phyloP scores from a whole-genome alignment of 2,329 filamentous ascomycete genomes.

The Sclerotinia minor region DNA sequence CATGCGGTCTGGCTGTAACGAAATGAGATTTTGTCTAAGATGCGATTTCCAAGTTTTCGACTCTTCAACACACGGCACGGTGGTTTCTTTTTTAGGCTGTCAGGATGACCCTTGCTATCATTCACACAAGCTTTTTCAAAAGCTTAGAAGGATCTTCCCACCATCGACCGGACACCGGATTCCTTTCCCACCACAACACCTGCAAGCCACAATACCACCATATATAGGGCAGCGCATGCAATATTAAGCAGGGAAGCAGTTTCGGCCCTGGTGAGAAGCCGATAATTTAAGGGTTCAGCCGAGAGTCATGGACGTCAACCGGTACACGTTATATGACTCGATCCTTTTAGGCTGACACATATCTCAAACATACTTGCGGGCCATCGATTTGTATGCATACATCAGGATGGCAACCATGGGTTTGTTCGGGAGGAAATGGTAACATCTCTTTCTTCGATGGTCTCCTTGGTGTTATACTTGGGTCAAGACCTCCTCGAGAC shows the following conservation, averaged over 20 bases:
- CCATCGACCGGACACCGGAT: not conserved
- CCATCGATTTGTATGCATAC: not conserved
- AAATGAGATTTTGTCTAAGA: not conserved
- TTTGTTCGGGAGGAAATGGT: not conserved
- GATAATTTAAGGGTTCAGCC: not conserved
- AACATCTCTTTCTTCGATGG: not conserved
- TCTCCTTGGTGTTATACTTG: not conserved
- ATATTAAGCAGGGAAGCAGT: not conserved
- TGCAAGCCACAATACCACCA: conserved; percentile 17
- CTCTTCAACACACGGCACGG: not conserved
- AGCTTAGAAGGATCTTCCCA: not conserved
- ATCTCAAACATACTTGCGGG: not conserved
- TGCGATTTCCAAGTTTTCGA: not conserved
- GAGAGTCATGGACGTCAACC: not conserved
- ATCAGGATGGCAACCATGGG: not conserved
- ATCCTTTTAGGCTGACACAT: not conserved
- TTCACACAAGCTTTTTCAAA: not conserved
- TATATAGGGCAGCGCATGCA: conserved; percentile 14
- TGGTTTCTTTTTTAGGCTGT: not conserved
- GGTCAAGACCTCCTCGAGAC: not conserved
- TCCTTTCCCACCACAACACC: not conserved
- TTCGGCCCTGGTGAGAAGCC: not conserved
- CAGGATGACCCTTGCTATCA: conserved; percentile 6
- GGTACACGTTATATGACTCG: not conserved
- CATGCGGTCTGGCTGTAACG: conserved; percentile 2